Evolutionary conservation across 2,329 filamentous ascomycete genomes (phyloP), one percentile per base, ranked within the genome.

Genomic region (Sclerotinia subarctica): DNA sequence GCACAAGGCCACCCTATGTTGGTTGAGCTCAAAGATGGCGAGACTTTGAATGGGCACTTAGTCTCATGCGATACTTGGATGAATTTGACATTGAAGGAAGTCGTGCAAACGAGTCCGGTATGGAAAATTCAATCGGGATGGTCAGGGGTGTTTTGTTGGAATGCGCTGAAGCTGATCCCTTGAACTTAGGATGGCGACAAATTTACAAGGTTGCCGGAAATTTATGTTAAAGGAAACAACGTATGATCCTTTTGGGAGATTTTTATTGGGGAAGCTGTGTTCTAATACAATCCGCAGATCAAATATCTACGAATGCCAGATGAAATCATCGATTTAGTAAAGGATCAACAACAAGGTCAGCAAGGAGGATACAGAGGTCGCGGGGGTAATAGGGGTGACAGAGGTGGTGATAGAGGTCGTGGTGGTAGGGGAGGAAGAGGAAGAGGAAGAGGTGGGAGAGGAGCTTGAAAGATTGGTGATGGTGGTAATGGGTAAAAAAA

Each of bases 31-130:
- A 97, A 97, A 85, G 96, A 94, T 77, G 94, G 94, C 82, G 94
- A 99, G 81, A 98, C 95, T 0, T 86, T 99, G 70, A 99, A 98
- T 81, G 95, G 95, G 71, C 93, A 97, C 78, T 84, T 99, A 69
- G 91, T 97, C 79, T 93, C 90, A 80, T 99, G 94, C 88, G 95
- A 99, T 80, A 99, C 94, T 60, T 99, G 95, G 93, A 99, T 99
- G 95, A 99, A 99, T 82, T 83, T 99, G 74, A 98, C 94, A 2
- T 82, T 99, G 73, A 96, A 95, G 80, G 95, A 98, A 80, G 96
- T 99, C 29, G 92, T 98, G 47, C 94, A 98, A 81, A 98, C 95
- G 24, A 97, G 91, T 78, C 89, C 94, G 32, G 88, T 90, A 80
- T 64, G 84, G 74, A 35, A 60, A 29, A 38, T 59, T 29, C 5